Conservation (phyloP, 495 filamentous ascomycete genomes). For the Xylaria cubensis region DNA sequence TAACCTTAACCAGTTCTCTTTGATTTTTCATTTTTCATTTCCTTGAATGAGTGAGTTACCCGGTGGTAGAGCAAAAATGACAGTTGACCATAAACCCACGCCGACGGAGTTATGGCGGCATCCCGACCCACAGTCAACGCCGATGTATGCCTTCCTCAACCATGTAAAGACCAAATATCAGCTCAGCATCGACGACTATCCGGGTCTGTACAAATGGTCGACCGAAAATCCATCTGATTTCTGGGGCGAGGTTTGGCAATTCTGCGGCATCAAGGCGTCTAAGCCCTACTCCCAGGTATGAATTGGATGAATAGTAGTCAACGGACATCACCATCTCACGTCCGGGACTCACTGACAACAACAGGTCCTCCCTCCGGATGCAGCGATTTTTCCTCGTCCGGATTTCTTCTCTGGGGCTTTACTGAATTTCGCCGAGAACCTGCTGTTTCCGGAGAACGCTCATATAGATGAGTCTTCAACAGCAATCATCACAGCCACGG, state of each 20-base stretch:
- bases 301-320: conserved; percentile 33
- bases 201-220: conserved; percentile 82
- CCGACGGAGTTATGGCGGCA: conserved; percentile 72
- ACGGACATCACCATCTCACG: conserved; percentile 1
- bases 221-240: conserved; percentile 75
- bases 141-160: conserved; percentile 74
- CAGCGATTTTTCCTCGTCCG: conserved; percentile 83
- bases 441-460: conserved; percentile 72
- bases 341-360: conserved; percentile 18
- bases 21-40: too few relatives aligned
- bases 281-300: conserved; percentile 65
- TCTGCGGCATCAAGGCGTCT: conserved; percentile 75
- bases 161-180: conserved; percentile 71
- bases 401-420: conserved; percentile 79
- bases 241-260: conserved; percentile 88
- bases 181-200: conserved; percentile 67
- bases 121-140: conserved; percentile 67
- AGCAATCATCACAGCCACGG: conserved; percentile 78
- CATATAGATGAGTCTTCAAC: conserved; percentile 60
- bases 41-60: not conserved
- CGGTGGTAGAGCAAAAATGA: not conserved
- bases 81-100: not conserved
- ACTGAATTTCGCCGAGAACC: conserved; percentile 92
- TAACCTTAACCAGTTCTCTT: too few relatives aligned
- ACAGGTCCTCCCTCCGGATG: conserved; percentile 71